Evolutionary conservation across 2,329 filamentous ascomycete genomes (phyloP).

Genomic region (Phialocephala sp.): DNA sequence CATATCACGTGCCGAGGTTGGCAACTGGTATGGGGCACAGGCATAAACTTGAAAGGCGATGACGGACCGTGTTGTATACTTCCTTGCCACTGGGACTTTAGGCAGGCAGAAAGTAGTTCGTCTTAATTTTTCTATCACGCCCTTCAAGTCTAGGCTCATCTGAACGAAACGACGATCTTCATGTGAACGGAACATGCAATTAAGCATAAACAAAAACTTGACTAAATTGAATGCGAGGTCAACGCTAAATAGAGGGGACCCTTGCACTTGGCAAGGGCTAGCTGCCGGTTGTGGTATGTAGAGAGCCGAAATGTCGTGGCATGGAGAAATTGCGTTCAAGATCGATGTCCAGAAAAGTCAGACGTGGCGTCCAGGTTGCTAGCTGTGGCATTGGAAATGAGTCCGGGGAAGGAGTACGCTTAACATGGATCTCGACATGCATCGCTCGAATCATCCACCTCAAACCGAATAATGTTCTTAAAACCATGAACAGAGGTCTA

Average conservation of each 20-base stretch:
- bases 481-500: not conserved
- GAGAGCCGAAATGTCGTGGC: constrained; percentile 20
- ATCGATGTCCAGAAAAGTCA: constrained; percentile 9
- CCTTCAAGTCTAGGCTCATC: not conserved
- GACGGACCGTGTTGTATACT: not conserved
- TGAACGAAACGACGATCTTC: constrained; percentile 10
- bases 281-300: constrained; percentile 17
- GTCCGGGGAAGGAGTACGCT: not conserved
- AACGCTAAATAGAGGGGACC: not conserved
- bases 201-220: constrained; percentile 16
- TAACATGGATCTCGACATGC: not conserved
- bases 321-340: constrained; percentile 7
- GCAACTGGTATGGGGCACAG: not conserved
- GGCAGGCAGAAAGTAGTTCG: constrained; percentile 6
- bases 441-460: not conserved
- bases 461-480: constrained; percentile 2
- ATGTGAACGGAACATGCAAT: constrained; percentile 15
- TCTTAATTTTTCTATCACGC: constrained; percentile 11
- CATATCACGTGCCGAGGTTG: not conserved
- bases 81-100: constrained; percentile 10
- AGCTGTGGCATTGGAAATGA: constrained; percentile 12
- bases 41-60: not conserved
- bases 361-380: not conserved
- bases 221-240: constrained; percentile 5
- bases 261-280: not conserved